Base-by-base conservation (phyloP, 2,329 filamentous ascomycete genomes). In the Stagonosporopsis cucurbitacearum region DNA sequence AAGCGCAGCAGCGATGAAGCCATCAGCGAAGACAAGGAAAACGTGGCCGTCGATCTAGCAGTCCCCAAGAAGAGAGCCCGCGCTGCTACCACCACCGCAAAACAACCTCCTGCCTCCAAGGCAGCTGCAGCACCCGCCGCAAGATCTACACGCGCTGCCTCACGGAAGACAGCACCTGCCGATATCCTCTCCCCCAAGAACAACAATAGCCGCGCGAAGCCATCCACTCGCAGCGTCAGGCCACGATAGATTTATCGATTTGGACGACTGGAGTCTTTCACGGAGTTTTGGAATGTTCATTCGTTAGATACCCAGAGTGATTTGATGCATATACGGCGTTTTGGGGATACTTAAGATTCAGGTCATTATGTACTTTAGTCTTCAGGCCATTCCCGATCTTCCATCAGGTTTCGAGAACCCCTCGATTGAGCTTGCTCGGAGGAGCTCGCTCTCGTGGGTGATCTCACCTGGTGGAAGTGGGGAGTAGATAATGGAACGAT, bases 1-100 rank as follows among this genome's bases (percentile, higher is more conserved):
- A 72, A 71, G 55, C 63, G 68, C 41, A 57, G 57, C 47, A 70
- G 66, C 52, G 65, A 70, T 35, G 68, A 72, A 32, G 50, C 65
- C 28, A 61, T 66, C 8, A 58, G 61, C 11, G 64, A 69, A 20
- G 63, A 70, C 58, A 73, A 73, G 59, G 69, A 73, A 47, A 72
- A 72, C 23, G 46, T 39, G 3, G 54, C 65, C 8, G 40, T 35
- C 40, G 58, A 64, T 13, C 58, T 65, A 4, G 65, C 56, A 17
- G 58, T 64, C 2, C 56, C 63, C 30, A 69, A 67, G 52, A 68
- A 68, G 42, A 62, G 66, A 26, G 54, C 46, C 9, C 59, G 62
- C 19, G 51, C 54, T 9, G 50, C 58, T 4, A 55, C 56, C n/a
- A 46, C 48, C 3, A 43, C 51, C 1, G 22, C 42, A 20, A 68